These are phyloP conservation scores for Micractinium sp. DNA, from an alignment of 139 green algal species.

Conservation along the genomic window DNA sequence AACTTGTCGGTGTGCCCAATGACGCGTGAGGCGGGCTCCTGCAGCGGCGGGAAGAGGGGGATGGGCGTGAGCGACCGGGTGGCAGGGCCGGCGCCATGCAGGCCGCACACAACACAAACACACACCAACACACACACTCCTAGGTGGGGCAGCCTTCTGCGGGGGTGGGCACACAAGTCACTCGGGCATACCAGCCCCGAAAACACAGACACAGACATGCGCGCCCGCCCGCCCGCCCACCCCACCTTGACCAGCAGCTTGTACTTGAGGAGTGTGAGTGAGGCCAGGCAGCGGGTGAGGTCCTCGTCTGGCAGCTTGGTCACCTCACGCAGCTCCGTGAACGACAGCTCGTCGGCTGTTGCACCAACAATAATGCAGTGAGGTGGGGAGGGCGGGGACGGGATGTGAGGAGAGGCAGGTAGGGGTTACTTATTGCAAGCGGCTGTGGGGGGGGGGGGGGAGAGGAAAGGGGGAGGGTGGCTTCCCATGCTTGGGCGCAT, in stretches of 20 bases:
- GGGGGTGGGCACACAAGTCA: background rate
- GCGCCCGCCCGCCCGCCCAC: background rate
- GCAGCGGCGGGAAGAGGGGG: background rate
- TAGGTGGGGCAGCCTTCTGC: background rate
- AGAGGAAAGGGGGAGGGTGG: background rate
- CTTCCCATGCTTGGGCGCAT: no score
- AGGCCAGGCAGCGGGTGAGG: conserved; percentile 85
- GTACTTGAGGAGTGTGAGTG: conserved; percentile 89
- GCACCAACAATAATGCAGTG: no score
- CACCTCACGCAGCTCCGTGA: conserved; percentile 80
- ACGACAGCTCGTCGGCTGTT: conserved; percentile 69
- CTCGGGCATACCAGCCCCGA: no score
- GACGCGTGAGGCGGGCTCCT: conserved; percentile 6
- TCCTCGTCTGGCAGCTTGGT: conserved; percentile 92
- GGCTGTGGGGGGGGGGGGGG: background rate
- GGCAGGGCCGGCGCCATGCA: no score
- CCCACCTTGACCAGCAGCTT: conserved; percentile 87
- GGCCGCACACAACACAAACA: background rate
- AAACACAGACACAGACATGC: background rate
- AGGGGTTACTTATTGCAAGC: background rate
- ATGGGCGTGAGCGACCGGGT: no score
- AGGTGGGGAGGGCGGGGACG: background rate
- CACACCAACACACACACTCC: no score
- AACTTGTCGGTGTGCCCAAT: conserved; percentile 90
- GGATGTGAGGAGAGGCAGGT: background rate